These are phyloP conservation scores for Codiaeum variegatum DNA, from an alignment of 441 rosid species.

Conservation along the genomic window DNA sequence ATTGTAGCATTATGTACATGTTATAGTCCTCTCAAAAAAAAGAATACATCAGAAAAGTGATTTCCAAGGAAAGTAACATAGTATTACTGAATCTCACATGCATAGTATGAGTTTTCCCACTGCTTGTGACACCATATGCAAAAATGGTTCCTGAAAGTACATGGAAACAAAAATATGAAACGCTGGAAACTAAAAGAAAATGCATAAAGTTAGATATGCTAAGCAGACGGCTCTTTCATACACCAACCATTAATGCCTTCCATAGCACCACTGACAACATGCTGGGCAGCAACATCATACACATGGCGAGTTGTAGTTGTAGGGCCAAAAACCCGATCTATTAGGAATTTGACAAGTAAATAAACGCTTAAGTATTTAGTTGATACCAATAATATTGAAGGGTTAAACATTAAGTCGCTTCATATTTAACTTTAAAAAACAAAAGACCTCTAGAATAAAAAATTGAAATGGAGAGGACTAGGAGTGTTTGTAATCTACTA, in stretches of 20 bases:
- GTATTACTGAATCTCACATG: constrained; percentile 57
- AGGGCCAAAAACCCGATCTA: constrained; percentile 98
- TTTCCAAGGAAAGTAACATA: constrained; percentile 1
- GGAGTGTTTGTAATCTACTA: constrained; percentile 2
- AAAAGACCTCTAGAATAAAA: not conserved
- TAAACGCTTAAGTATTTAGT: constrained; percentile 17
- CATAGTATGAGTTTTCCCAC: constrained; percentile 99
- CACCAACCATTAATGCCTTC: constrained; percentile 87
- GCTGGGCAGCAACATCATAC: constrained; percentile 94
- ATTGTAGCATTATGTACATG: not conserved
- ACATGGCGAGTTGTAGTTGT: constrained; percentile 99
- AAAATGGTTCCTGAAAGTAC: constrained; percentile 77
- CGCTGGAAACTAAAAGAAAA: not conserved
- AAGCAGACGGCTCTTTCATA: constrained; percentile 6
- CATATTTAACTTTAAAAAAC: not conserved
- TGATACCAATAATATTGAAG: not conserved
- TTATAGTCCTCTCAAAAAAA: no score
- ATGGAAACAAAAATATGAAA: constrained; percentile 25
- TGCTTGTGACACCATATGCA: constrained; percentile 99
- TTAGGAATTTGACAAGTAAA: constrained; percentile 21
- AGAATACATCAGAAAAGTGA: constrained; percentile 11
- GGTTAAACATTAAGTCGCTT: not conserved
- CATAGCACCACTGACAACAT: constrained; percentile 94
- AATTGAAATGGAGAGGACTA: not conserved
- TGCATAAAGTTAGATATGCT: constrained; percentile 8